Percentiles rank a stretch among this genome's conserved stretches.
phyloP scores from a whole-genome alignment of 202 grass and related monocot genomes.

The Carex sylvatica region DNA sequence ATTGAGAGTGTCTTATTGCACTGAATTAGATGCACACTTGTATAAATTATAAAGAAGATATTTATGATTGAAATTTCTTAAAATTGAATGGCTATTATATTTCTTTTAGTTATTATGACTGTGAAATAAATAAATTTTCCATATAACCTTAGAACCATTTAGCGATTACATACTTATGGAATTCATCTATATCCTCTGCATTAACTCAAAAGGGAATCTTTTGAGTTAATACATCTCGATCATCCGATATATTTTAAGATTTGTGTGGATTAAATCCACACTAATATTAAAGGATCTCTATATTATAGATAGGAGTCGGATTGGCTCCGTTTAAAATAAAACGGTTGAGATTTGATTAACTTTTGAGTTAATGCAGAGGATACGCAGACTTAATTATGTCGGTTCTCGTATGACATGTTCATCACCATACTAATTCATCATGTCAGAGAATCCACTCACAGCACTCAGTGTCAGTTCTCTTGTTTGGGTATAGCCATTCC shows the following conservation, averaged over 20 bases:
- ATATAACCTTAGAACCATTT: not conserved
- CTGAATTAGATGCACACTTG: not conserved
- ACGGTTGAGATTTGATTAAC: too few relatives aligned
- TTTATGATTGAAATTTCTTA: not conserved
- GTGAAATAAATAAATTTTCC: not conserved
- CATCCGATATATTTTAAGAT: too few relatives aligned
- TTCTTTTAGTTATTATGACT: not conserved
- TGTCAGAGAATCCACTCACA: conserved; percentile 3
- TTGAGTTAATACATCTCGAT: too few relatives aligned
- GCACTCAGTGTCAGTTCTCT: not conserved
- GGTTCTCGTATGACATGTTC: not conserved
- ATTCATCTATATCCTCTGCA: too few relatives aligned
- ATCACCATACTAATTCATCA: not conserved
- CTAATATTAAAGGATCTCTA: too few relatives aligned
- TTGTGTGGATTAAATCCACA: too few relatives aligned
- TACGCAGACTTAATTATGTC: not conserved
- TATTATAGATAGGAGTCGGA: too few relatives aligned
- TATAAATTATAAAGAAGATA: not conserved
- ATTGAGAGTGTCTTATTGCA: not conserved
- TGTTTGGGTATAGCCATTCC: not conserved
- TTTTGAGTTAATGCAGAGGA: too few relatives aligned
- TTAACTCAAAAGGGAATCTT: too few relatives aligned
- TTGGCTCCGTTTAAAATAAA: too few relatives aligned
- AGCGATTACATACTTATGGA: not conserved
- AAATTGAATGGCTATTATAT: not conserved